Base-by-base conservation (phyloP, 345 rosid genomes). In the Ceriops decandra region DNA sequence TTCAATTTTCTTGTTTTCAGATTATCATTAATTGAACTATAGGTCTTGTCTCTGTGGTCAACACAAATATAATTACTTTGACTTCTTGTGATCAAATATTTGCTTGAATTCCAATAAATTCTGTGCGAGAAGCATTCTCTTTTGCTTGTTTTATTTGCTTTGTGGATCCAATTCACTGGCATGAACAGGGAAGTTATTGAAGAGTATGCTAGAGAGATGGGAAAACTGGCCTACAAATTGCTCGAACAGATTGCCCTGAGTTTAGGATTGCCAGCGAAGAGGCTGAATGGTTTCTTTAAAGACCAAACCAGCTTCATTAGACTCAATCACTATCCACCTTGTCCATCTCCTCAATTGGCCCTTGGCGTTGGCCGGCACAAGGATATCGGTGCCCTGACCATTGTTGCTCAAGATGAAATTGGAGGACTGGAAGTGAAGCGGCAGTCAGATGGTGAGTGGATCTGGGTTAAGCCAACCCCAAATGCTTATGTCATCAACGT, bases 311-410 rank as follows among this genome's bases (percentile, higher is more conserved):
- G 80, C 66, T 72, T 79, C 52, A 51, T 72, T 30, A 73, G 98
- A 74, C 77, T 89, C 46, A 89, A 89, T 61, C 84, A 82, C 82
- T 90, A 88, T 66, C 96, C 97, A 58, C 83, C 98, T 5, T 93
- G 98, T 69, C 96, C 95, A 6, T 66, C 64, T 56, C 96, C 97
- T 8, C 77, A 84, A 30, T 82, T 93, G 57, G 93, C 96, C 47
- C 88, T 90, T 6, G 97, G 98, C 2, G 88, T 90, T 16, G 97
- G 98, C 13, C 82, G 85, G 2, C 98, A 93, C 83, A 87, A 87
- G 78, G 98, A 93, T 58, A 85, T 73, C 2, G 87, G 85, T 22
- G 91, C 90, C 68, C 64, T 90, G 32, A 90, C 97, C 1, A 80
- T 90, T 20, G 81, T 90, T 28, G 82, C 87, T 24, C 93, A 93